Conservation (phyloP, 2,329 filamentous ascomycete species). For the Nigrospora osmanthi region DNA sequence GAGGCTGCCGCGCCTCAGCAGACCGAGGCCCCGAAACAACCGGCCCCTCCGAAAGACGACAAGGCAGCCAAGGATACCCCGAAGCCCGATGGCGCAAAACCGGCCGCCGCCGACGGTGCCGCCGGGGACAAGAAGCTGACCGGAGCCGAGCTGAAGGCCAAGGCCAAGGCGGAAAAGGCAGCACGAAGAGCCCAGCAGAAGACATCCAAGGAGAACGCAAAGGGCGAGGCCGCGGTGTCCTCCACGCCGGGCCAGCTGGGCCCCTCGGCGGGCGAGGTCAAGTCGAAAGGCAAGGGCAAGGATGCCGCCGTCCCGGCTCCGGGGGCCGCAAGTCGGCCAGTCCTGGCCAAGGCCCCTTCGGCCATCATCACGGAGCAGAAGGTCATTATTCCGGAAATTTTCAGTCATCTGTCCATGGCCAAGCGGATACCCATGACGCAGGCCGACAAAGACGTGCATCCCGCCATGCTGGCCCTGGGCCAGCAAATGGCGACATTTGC, state of each 20-base stretch:
- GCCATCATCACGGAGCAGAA: slow-evolving; percentile 45
- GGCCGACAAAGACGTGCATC: slow-evolving; percentile 74
- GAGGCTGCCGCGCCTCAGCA: neutral
- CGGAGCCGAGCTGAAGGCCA: slow-evolving; percentile 77
- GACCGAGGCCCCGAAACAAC: neutral
- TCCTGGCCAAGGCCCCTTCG: slow-evolving; percentile 25
- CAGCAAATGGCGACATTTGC: slow-evolving; percentile 86
- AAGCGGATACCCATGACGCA: slow-evolving; percentile 45
- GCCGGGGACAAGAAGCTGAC: slow-evolving; percentile 48
- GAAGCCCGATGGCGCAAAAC: slow-evolving; percentile 7
- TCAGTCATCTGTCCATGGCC: slow-evolving; percentile 74
- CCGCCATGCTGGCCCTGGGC: slow-evolving; percentile 74
- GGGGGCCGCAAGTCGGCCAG: slow-evolving; percentile 17
- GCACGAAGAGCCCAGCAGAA: slow-evolving; percentile 71
- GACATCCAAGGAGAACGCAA: slow-evolving; percentile 38
- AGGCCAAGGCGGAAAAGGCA: slow-evolving; percentile 84
- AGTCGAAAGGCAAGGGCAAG: slow-evolving; percentile 43
- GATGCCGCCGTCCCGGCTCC: slow-evolving; percentile 20
- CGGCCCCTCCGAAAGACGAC: neutral
- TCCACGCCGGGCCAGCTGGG: slow-evolving; percentile 24
- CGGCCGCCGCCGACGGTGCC: slow-evolving; percentile 6
- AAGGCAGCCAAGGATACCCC: neutral
- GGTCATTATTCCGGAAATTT: slow-evolving; percentile 60
- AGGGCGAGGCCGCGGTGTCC: slow-evolving; percentile 24
- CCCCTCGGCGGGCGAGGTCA: slow-evolving; percentile 30